phyloP scores from a whole-genome alignment of 1,284 basidiomycete species.

The Microbotryum lychnidis-dioicae region DNA sequence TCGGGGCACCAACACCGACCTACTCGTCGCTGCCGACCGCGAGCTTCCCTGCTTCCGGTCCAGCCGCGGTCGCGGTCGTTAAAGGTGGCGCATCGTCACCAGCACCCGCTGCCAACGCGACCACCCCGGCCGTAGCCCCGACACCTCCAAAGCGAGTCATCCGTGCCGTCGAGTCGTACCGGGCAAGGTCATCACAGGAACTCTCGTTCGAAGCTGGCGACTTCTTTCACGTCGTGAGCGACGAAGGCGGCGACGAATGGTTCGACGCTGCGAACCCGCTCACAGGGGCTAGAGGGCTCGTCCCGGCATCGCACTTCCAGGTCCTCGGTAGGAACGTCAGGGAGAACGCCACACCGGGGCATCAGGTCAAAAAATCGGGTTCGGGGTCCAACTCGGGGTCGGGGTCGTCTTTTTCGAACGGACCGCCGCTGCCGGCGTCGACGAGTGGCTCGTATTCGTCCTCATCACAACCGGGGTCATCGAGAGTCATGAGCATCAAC shows the following conservation, averaged over 20 bases:
- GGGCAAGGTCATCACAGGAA: slow-evolving; percentile 69
- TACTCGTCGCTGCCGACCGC: slow-evolving; percentile 7
- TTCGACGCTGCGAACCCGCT: slow-evolving; percentile 59
- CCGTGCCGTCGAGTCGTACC: slow-evolving; percentile 65
- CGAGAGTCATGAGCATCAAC: background rate
- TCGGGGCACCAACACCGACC: slow-evolving; percentile 19
- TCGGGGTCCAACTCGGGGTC: too few species aligned
- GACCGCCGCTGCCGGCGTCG: too few species aligned
- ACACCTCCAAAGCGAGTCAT: slow-evolving; percentile 92
- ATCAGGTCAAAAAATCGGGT: slow-evolving; percentile 10
- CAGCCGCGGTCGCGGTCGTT: background rate
- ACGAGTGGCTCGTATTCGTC: too few species aligned
- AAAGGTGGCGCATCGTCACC: background rate
- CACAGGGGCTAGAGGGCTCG: slow-evolving; percentile 80
- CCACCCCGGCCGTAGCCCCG: slow-evolving; percentile 24
- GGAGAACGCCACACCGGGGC: slow-evolving; percentile 21
- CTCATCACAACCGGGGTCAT: background rate
- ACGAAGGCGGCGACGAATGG: slow-evolving; percentile 49
- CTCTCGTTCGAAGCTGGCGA: slow-evolving; percentile 89
- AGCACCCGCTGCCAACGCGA: background rate
- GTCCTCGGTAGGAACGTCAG: slow-evolving; percentile 40
- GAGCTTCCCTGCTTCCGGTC: background rate
- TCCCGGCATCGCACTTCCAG: slow-evolving; percentile 77
- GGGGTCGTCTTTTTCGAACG: too few species aligned
- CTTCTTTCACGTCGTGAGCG: slow-evolving; percentile 90